Evolutionary conservation across 2,329 filamentous ascomycete species (phyloP), one percentile per base, ranked within the genome.

Genomic region (Ascochyta viciae-villosae): DNA sequence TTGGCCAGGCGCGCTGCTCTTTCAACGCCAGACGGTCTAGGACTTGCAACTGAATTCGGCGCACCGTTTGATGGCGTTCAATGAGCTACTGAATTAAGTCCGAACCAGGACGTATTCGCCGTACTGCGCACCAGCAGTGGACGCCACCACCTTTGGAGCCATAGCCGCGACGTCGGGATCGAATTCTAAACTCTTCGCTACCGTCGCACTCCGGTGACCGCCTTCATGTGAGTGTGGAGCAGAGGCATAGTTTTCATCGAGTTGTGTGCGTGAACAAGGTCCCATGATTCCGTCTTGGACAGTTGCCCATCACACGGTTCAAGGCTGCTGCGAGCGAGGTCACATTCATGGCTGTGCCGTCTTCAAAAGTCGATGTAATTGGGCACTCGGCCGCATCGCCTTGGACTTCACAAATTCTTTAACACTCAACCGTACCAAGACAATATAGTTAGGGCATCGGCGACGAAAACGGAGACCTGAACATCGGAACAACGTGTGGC

Each of bases 91-190:
- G 37, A 12, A 15, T 31, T 34, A 46, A 48, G 16, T 15, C 23
- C 40, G 10, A 3, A 33, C 7, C 2, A 13, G 33, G 33, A 23
- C 24, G n/a, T 31, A 22, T 29, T 22, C 9, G 12, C 33, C 39
- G 38, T 27, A 31, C 19, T 33, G 34, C 9, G 33, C 13, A 29
- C 23, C 37, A 35, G 33, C 9, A 41, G 37, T 23, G 13, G n/a
- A n/a, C 23, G 26, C n/a, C 16, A 19, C 15, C 37, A 29, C 23
- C 27, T 54, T 54, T 54, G 45, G 13, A 9, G 45, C 33, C 39
- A 49, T 49, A 39, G 45, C 26, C 27, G 51, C 51, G 51, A 49
- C 16, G 27, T 10, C 29, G n/a, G 39, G 22, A 26, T 39, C 45
- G 13, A 45, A 13, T 9, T 22, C 19, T 42, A 5, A 24, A 24